Evolutionary conservation across 805 yeast genomes (phyloP).

Genomic region (Groenewaldozyma salmanticensis): DNA sequence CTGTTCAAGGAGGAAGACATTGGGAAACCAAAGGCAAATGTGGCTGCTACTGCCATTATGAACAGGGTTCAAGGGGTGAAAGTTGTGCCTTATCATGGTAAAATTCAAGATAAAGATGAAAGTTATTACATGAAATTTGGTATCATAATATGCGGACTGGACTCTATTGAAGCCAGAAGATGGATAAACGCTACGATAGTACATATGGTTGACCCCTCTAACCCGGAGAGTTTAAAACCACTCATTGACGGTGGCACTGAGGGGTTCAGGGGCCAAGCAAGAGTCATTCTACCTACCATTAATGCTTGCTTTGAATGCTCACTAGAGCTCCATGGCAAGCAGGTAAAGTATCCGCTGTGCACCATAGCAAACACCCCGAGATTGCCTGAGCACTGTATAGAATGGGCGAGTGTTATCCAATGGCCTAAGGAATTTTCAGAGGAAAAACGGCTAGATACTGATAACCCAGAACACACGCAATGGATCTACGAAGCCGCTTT

Average conservation of each 20-base stretch:
- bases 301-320: slow-evolving; percentile 94
- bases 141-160: slow-evolving; percentile 78
- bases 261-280: slow-evolving; percentile 84
- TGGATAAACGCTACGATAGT: slow-evolving; percentile 74
- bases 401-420: slow-evolving; percentile 71
- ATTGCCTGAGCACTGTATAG: slow-evolving; percentile 87
- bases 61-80: slow-evolving; percentile 32
- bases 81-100: slow-evolving; percentile 52
- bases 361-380: slow-evolving; percentile 94
- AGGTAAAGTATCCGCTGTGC: slow-evolving; percentile 74
- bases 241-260: slow-evolving; percentile 94
- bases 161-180: slow-evolving; percentile 79
- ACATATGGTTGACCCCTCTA: slow-evolving; percentile 43
- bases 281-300: slow-evolving; percentile 75
- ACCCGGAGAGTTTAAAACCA: slow-evolving; percentile 44
- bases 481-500: slow-evolving; percentile 49
- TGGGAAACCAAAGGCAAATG: slow-evolving; percentile 56
- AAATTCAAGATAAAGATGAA: slow-evolving; percentile 52
- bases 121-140: slow-evolving; percentile 60
- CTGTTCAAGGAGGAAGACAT: slow-evolving; percentile 52
- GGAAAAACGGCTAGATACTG: slow-evolving; percentile 51
- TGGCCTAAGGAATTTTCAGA: slow-evolving; percentile 47
- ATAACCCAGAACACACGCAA: slow-evolving; percentile 53
- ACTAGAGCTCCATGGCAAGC: slow-evolving; percentile 51
- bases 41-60: slow-evolving; percentile 51